Conservation (phyloP, 371 early-diverging fungal species). For the Phascolomyces articulosus region DNA sequence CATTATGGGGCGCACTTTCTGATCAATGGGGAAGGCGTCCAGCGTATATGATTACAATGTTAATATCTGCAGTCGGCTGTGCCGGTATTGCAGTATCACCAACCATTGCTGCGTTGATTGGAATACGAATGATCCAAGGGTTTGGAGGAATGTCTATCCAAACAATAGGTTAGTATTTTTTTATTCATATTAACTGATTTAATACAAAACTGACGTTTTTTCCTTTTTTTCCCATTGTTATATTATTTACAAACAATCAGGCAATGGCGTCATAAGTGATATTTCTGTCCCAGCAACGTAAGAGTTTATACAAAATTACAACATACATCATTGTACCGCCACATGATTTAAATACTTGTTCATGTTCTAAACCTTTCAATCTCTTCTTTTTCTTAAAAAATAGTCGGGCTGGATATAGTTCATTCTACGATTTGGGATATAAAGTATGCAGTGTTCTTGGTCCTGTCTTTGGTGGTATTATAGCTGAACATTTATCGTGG, state of each 20-base stretch:
- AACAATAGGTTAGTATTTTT: slow-evolving; percentile 43
- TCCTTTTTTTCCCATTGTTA: no score
- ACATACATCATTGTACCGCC: no score
- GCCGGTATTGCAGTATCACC: slow-evolving; percentile 57
- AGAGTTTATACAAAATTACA: background rate
- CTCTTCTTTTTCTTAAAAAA: background rate
- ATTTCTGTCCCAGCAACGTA: slow-evolving; percentile 1
- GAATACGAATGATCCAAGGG: slow-evolving; percentile 60
- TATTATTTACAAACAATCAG: background rate
- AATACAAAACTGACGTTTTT: no score
- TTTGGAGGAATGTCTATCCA: slow-evolving; percentile 62
- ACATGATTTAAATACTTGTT: no score
- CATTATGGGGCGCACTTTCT: slow-evolving; percentile 27
- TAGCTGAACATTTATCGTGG: background rate
- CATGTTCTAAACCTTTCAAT: no score
- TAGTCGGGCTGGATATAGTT: background rate
- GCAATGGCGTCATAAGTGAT: background rate
- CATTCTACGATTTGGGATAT: background rate
- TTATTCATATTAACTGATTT: no score
- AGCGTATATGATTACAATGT: slow-evolving; percentile 47
- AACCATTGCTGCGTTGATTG: slow-evolving; percentile 49
- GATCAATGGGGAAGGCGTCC: slow-evolving; percentile 26
- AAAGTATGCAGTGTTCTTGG: background rate
- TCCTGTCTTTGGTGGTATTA: background rate
- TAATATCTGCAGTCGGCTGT: slow-evolving; percentile 58